Base-by-base conservation (phyloP, 225 moss, liverwort and hornwort genomes). In the Ulota crispa region DNA sequence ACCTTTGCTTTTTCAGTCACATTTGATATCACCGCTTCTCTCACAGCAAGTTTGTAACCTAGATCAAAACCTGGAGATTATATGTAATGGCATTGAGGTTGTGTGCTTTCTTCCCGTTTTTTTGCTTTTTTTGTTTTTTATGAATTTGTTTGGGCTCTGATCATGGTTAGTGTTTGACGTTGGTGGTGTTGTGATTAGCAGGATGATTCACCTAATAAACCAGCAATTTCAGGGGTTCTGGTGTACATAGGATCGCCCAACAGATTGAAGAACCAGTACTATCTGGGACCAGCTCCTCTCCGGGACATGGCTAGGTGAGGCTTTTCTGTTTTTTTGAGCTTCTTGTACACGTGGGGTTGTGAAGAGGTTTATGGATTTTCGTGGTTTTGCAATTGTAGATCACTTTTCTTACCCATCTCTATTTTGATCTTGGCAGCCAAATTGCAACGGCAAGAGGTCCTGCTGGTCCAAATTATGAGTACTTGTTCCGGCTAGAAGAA, bases 201-300 rank as follows among this genome's bases (percentile, higher is more conserved):
- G 89, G 84, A 87, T 61, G 92, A 92, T 72, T 94, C 92, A 41
- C 78, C 90, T 0, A 83, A 85, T 68, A 86, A 86, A 69, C 92
- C 94, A 23, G 89, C 93, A 18, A 92, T 95, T 34, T 63, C 91
- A 73, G 92, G 88, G 19, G 95, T 89, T 61, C 86, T 95, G 37
- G 93, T 94, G 85, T 95, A 95, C 80, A 98, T 98, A 42, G 95
- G 94, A 68, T 91, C 93, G 43, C 74, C 93, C 0, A 83, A 89
- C 45, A 78, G 83, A 14, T 45, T 59, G n/a, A 94, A 95, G 47
- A 72, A 84, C 71, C 89, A 89, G 64, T 92, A 81, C 55, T 98
- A 94, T 36, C 85, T 98, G 85, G 97, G 95, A 56, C 94, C 95
- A 70, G 97, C 95, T 80, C 82, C 97, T 18, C 81, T 98, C 64